Evolutionary conservation across 345 rosid genomes (phyloP).

Genomic region (Turritis glabra): DNA sequence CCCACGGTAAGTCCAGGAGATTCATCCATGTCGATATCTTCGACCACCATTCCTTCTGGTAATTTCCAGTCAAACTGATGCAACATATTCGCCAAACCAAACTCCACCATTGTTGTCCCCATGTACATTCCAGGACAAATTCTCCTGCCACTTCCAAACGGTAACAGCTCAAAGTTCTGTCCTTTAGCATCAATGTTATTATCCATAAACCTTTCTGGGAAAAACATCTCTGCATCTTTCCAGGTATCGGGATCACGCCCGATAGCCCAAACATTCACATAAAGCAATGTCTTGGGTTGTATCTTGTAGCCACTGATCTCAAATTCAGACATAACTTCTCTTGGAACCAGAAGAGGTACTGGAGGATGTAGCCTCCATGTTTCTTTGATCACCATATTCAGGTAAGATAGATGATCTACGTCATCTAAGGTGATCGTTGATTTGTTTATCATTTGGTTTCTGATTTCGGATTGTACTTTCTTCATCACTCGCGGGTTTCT

Average conservation of each 20-base stretch:
- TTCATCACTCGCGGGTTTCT: constrained; percentile 43
- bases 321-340: constrained; percentile 39
- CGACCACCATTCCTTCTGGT: constrained; percentile 26
- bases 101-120: constrained; percentile 4
- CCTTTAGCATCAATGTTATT: neutral
- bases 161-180: constrained; percentile 18
- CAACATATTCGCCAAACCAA: constrained; percentile 6
- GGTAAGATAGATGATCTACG: neutral
- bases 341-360: constrained; percentile 13
- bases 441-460: constrained; percentile 7
- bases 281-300: neutral
- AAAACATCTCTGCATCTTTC: neutral
- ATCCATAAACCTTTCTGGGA: neutral
- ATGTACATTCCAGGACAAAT: constrained; percentile 36
- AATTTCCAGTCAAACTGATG: constrained; percentile 33
- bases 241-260: neutral
- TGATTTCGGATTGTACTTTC: constrained; percentile 44
- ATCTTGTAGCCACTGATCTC: neutral
- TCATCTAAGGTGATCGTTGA: neutral
- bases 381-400: neutral
- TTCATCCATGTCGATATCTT: constrained; percentile 46
- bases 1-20: constrained; percentile 29
- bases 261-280: neutral
- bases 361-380: neutral
- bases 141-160: constrained; percentile 49